phyloP scores from a whole-genome alignment of 1,139 yeast genomes.

The Suhomyces ambrosiae region DNA sequence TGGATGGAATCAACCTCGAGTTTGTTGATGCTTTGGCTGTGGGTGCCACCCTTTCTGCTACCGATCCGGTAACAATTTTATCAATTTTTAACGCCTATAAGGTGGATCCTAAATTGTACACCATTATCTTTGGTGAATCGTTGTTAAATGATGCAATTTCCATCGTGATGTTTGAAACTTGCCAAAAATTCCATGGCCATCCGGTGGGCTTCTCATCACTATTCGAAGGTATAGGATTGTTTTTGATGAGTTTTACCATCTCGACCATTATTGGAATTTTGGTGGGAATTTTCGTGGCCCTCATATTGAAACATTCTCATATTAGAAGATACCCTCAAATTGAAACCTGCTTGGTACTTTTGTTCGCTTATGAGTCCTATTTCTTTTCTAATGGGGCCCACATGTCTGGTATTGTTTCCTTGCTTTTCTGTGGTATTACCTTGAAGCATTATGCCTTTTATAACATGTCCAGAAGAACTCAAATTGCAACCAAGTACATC shows the following conservation, averaged over 20 bases:
- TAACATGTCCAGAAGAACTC: slow-evolving; percentile 97
- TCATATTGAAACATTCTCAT: slow-evolving; percentile 88
- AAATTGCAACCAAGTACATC: slow-evolving; percentile 91
- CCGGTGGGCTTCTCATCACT: slow-evolving; percentile 70
- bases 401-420: slow-evolving; percentile 97
- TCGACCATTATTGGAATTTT: slow-evolving; percentile 89
- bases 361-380: slow-evolving; percentile 94
- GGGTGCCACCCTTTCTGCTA: slow-evolving; percentile 96
- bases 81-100: slow-evolving; percentile 96
- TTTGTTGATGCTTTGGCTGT: slow-evolving; percentile 96
- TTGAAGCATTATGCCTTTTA: slow-evolving; percentile 95
- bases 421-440: slow-evolving; percentile 94
- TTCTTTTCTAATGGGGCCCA: slow-evolving; percentile 98
- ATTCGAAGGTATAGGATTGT: slow-evolving; percentile 92
- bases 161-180: slow-evolving; percentile 98
- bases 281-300: slow-evolving; percentile 86
- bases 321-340: slow-evolving; percentile 93
- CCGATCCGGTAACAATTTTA: slow-evolving; percentile 96
- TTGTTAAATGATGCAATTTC: slow-evolving; percentile 95
- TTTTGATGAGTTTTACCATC: slow-evolving; percentile 89
- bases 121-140: slow-evolving; percentile 96
- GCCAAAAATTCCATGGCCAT: slow-evolving; percentile 93
- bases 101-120: slow-evolving; percentile 95
- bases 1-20: slow-evolving; percentile 84
- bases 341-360: slow-evolving; percentile 87